Percentiles rank a stretch among this genome's conserved stretches.
Evolutionary conservation across 148 eudicot species (phyloP).

Genomic region (Hydrangea macrophylla): DNA sequence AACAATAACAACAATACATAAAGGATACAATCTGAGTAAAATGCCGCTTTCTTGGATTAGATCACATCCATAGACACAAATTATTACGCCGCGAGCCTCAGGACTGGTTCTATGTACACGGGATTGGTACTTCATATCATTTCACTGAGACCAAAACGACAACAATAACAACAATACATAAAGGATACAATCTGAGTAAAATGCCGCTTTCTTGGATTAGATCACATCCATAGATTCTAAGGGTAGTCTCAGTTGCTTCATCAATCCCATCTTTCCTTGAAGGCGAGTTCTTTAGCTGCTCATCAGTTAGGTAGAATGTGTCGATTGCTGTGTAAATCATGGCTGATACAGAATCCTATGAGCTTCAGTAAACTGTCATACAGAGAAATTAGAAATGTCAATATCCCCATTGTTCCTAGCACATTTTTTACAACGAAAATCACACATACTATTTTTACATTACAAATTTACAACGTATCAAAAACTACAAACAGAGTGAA

Average conservation of each 20-base stretch:
- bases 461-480: no score
- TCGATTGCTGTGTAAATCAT: slow-evolving; percentile 96
- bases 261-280: slow-evolving; percentile 86
- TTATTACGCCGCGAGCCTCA: no score
- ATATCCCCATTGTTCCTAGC: not conserved
- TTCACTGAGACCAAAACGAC: not conserved
- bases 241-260: slow-evolving; percentile 73
- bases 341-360: slow-evolving; percentile 12
- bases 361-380: not conserved
- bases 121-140: no score
- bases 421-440: not conserved
- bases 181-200: slow-evolving; percentile 84
- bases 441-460: no score
- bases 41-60: slow-evolving; percentile 95
- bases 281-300: slow-evolving; percentile 72
- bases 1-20: not conserved
- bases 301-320: slow-evolving; percentile 83
- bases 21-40: slow-evolving; percentile 84
- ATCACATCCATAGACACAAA: slow-evolving; percentile 97
- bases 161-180: not conserved
- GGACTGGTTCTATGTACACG: no score
- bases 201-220: slow-evolving; percentile 95
- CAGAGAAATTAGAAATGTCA: not conserved
- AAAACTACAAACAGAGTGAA: no score
- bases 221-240: slow-evolving; percentile 92